These are phyloP conservation scores for Lachnellula occidentalis DNA, from an alignment of 2,329 filamentous ascomycete genomes.

Conservation along the genomic window DNA sequence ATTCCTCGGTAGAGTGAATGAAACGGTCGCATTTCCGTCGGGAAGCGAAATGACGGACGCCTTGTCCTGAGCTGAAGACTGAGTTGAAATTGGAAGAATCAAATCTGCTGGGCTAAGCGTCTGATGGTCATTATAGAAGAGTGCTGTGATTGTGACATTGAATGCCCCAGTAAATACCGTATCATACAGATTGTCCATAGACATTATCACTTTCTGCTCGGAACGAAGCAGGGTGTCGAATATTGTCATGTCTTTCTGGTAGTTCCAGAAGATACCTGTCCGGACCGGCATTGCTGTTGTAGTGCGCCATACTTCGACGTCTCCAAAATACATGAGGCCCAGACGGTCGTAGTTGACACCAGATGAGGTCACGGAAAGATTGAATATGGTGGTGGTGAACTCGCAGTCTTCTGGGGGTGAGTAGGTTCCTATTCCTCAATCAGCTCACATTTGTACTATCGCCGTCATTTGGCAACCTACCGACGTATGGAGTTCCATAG, in stretches of 20 bases:
- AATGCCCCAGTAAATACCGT: slow-evolving; percentile 64
- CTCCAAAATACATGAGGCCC: slow-evolving; percentile 54
- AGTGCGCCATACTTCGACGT: slow-evolving; percentile 59
- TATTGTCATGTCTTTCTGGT: slow-evolving; percentile 56
- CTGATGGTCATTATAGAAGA: slow-evolving; percentile 33
- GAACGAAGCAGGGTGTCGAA: slow-evolving; percentile 63
- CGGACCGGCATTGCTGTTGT: slow-evolving; percentile 58
- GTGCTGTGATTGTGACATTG: slow-evolving; percentile 60
- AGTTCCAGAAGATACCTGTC: slow-evolving; percentile 48
- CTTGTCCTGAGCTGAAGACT: slow-evolving; percentile 37
- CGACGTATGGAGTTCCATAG: slow-evolving; percentile 64
- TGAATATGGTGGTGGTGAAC: slow-evolving; percentile 40
- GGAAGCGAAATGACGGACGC: slow-evolving; percentile 54
- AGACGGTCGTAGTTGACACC: slow-evolving; percentile 59
- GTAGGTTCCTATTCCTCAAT: slow-evolving; percentile 11
- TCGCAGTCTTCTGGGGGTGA: slow-evolving; percentile 21
- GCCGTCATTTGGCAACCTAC: slow-evolving; percentile 32
- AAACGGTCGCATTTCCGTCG: slow-evolving; percentile 42
- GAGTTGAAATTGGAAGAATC: slow-evolving; percentile 54
- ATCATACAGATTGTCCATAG: slow-evolving; percentile 65
- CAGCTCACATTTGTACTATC: neutral
- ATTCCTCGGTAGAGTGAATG: slow-evolving; percentile 51
- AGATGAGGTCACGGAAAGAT: slow-evolving; percentile 53
- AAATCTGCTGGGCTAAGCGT: slow-evolving; percentile 46
- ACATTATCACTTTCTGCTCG: slow-evolving; percentile 55